Base-by-base conservation (phyloP, 2,329 filamentous ascomycete species). In the Trichoderma asperellum region DNA sequence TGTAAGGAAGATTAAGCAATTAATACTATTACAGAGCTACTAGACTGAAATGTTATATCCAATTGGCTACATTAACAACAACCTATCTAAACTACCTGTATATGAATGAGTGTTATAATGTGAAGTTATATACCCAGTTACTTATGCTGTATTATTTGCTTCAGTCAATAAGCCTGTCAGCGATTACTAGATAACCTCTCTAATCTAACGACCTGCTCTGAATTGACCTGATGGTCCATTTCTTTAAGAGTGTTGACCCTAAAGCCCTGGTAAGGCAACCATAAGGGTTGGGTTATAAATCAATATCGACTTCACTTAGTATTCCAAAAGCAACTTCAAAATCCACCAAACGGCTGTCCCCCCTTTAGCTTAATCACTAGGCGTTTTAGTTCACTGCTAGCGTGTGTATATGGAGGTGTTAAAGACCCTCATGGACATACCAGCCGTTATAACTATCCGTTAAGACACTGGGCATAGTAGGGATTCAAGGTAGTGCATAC, bases 401-500 rank as follows among this genome's bases (percentile, higher is more conserved):
- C 43, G 29, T 16, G 12, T 66, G n/a, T 21, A 34, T n/a, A 37
- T 67, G 14, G 2, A 32, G 40, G 40, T 16, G 37, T 16, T 27
- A 32, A 24, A n/a, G 16, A 7, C n/a, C 40, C 24, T 5, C 62
- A 24, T 47, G 24, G 18, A 49, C 12, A 11, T 35, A 5, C 27
- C 52, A 12, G 18, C 21, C 55, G 5, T 18, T 10, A 18, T 40
- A 32, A 37, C 32, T 58, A 58, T 56, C 21, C 18, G 55, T 6
- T 29, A 67, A 67, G 21, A 21, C 64, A 67, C 40, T 67, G 64
- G 3, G 64, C 64, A 37, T 67, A 67, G 55, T 67, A 67, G 32
- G 64, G 53, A 29, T 67, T 67, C 64, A 67, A 52, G 29, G 64
- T 67, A 58, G 64, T 52, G 40, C 64, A 67, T 52, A 58, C 32